Evolutionary conservation across 371 early-diverging fungal species (phyloP).

Genomic region (Sporodiniella umbellata): DNA sequence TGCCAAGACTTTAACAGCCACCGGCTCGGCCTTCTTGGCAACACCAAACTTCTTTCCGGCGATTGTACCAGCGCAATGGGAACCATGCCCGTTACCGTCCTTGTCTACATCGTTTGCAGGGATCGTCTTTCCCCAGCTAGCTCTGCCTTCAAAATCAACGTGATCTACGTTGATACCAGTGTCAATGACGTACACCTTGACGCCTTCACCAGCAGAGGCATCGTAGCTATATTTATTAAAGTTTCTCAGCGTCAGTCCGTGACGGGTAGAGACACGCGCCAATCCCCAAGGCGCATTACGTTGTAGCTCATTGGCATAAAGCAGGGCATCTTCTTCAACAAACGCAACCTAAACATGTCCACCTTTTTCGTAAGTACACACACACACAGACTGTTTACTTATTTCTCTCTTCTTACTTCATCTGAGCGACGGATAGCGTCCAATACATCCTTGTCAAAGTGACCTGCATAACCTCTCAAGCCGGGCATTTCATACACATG

Average conservation of each 20-base stretch:
- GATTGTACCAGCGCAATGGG: conserved; percentile 95
- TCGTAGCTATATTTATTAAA: conserved; percentile 64
- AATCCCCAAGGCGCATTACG: conserved; percentile 89
- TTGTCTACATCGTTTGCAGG: conserved; percentile 39
- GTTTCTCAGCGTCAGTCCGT: conserved; percentile 57
- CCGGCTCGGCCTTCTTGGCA: conserved; percentile 85
- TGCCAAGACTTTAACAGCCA: conserved; percentile 92
- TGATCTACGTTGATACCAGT: conserved; percentile 64
- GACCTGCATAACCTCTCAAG: conserved; percentile 81
- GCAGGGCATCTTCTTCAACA: conserved; percentile 85
- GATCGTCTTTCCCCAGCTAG: conserved; percentile 53
- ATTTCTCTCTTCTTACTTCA: conserved; percentile 31
- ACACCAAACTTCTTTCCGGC: conserved; percentile 88
- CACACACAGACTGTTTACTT: not conserved
- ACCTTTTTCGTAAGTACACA: too few relatives aligned
- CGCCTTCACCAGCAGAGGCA: conserved; percentile 61
- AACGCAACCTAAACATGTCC: conserved; percentile 67
- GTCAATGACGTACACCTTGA: conserved; percentile 50
- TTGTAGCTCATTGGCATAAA: conserved; percentile 71
- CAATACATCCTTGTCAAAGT: conserved; percentile 63
- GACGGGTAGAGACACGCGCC: conserved; percentile 81
- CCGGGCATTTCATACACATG: conserved; percentile 72
- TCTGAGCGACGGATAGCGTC: conserved; percentile 63
- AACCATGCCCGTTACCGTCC: conserved; percentile 70
- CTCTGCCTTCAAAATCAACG: conserved; percentile 67